These are phyloP conservation scores for Plantago lanceolata DNA, from an alignment of 305 asterid genomes.

Conservation along the genomic window DNA sequence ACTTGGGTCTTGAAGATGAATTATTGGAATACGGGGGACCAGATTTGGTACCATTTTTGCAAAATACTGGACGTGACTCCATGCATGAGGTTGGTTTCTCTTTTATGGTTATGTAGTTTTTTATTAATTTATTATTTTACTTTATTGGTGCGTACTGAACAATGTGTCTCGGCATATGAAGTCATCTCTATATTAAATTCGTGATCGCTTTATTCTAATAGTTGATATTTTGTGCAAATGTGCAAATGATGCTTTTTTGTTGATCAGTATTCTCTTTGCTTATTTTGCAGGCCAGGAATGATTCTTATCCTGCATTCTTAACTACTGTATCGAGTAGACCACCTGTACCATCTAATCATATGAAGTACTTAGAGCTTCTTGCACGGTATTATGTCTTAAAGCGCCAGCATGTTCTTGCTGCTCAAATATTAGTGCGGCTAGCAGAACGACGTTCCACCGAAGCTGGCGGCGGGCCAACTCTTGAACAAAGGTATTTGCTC, in stretches of 20 bases:
- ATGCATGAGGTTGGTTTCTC: slow-evolving; percentile 52
- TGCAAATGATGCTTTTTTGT: slow-evolving; percentile 7
- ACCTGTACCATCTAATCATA: slow-evolving; percentile 51
- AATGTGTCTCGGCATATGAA: slow-evolving; percentile 2
- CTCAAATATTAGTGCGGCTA: slow-evolving; percentile 82
- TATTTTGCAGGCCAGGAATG: slow-evolving; percentile 45
- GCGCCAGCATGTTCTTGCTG: slow-evolving; percentile 89
- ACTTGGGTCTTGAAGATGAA: slow-evolving; percentile 85
- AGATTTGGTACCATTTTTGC: slow-evolving; percentile 93
- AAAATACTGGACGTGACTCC: slow-evolving; percentile 76
- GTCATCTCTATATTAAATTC: slow-evolving; percentile 17
- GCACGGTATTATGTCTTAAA: slow-evolving; percentile 88
- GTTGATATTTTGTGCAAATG: slow-evolving; percentile 14
- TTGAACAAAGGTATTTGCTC: slow-evolving; percentile 74
- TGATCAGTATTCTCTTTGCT: slow-evolving; percentile 17
- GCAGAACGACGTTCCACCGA: slow-evolving; percentile 82
- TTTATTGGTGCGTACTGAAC: slow-evolving; percentile 22
- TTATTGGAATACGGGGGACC: slow-evolving; percentile 90
- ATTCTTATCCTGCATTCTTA: slow-evolving; percentile 42
- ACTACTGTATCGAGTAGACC: slow-evolving; percentile 48
- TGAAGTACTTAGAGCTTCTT: slow-evolving; percentile 74
- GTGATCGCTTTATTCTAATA: slow-evolving; percentile 10
- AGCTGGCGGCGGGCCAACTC: slow-evolving; percentile 64
- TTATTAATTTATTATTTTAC: slow-evolving; percentile 12
- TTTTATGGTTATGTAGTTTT: slow-evolving; percentile 17